A percentile compares a stretch with the other conserved stretches of the same genome.
Conservation (phyloP, 768 basidiomycete genomes). For the Lactarius sanguifluus region DNA sequence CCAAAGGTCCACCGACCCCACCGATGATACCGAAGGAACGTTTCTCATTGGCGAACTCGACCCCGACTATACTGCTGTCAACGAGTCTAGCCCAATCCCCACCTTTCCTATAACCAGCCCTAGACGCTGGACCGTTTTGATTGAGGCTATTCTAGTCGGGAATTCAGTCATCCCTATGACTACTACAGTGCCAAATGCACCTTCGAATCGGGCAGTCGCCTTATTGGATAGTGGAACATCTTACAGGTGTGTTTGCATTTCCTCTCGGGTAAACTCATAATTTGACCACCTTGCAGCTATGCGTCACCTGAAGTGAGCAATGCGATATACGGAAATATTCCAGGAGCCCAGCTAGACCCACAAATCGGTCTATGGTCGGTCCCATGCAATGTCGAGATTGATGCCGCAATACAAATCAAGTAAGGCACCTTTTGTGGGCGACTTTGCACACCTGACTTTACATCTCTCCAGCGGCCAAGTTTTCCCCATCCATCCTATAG, state of each 20-base stretch:
- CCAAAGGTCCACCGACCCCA: constrained; percentile 54
- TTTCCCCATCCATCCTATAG: constrained; percentile 78
- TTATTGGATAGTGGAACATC: constrained; percentile 82
- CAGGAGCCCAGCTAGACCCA: constrained; percentile 61
- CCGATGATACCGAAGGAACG: constrained; percentile 58
- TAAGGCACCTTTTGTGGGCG: constrained; percentile 37
- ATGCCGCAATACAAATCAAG: constrained; percentile 79
- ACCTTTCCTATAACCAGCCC: constrained; percentile 72
- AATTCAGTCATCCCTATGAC: constrained; percentile 50
- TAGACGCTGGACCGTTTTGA: constrained; percentile 70
- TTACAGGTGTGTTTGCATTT: constrained; percentile 55
- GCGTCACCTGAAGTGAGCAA: constrained; percentile 61
- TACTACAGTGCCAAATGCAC: constrained; percentile 55
- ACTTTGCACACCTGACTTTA: not conserved
- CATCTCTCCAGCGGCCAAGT: constrained; percentile 54
- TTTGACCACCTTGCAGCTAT: constrained; percentile 48
- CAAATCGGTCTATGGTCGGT: constrained; percentile 62
- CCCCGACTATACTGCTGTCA: constrained; percentile 57
- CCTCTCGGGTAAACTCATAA: constrained; percentile 12
- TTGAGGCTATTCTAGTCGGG: constrained; percentile 71
- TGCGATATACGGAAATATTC: constrained; percentile 64
- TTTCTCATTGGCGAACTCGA: constrained; percentile 78
- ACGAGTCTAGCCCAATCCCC: constrained; percentile 56
- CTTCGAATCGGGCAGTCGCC: constrained; percentile 68
- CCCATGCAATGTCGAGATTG: constrained; percentile 72